A percentile compares a stretch with the other conserved stretches of the same genome.
Evolutionary conservation across 345 rosid species (phyloP).

Genomic region (Acer saccharum): DNA sequence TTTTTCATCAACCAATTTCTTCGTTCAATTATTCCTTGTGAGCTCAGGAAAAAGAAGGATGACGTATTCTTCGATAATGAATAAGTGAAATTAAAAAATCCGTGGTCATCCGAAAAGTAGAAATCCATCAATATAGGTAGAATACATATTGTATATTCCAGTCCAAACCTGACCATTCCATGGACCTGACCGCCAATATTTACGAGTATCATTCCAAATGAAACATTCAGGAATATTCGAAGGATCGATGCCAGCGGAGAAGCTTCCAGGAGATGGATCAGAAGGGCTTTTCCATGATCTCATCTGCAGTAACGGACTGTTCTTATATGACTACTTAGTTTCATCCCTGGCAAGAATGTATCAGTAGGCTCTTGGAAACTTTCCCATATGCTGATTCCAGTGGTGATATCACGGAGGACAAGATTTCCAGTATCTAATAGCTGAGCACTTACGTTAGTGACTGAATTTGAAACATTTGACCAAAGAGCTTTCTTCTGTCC

Average conservation of each 20-base stretch:
- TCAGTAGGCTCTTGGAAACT: constrained; percentile 52
- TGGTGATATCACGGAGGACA: constrained; percentile 29
- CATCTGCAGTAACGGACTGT: constrained; percentile 27
- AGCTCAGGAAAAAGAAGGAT: too few relatives aligned
- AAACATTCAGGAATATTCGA: too few relatives aligned
- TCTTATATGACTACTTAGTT: constrained; percentile 23
- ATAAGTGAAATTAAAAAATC: too few relatives aligned
- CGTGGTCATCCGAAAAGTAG: too few relatives aligned
- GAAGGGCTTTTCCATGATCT: constrained; percentile 51
- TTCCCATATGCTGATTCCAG: constrained; percentile 47
- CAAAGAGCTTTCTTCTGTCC: constrained; percentile 38
- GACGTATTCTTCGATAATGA: too few relatives aligned
- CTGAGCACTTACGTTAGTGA: not conserved
- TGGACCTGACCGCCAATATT: too few relatives aligned
- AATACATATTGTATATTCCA: too few relatives aligned
- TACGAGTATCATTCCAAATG: too few relatives aligned
- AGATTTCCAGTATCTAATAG: constrained; percentile 58
- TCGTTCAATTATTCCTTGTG: too few relatives aligned
- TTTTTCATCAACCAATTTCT: too few relatives aligned
- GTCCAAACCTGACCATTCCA: too few relatives aligned
- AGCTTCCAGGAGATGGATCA: constrained; percentile 55
- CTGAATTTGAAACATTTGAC: constrained; percentile 40
- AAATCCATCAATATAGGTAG: too few relatives aligned
- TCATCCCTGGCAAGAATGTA: constrained; percentile 42
- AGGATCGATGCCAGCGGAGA: not conserved